Base-by-base conservation (phyloP, 148 eudicot genomes). In the Agrostemma githago region DNA sequence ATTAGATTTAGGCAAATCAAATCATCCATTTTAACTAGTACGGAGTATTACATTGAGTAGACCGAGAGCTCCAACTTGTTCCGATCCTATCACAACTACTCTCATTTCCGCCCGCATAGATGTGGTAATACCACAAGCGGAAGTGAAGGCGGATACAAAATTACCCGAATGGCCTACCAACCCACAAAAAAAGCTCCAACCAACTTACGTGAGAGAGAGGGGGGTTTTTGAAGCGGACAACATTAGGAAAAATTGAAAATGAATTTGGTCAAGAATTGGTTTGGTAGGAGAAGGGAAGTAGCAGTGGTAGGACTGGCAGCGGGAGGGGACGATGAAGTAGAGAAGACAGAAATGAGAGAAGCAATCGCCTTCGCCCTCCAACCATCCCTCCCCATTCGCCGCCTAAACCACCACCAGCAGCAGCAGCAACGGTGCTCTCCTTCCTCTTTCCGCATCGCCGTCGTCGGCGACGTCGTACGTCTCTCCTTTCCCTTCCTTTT, bases 391-490 rank as follows among this genome's bases (percentile, higher is more conserved):
- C 14, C 56, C 3, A 51, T 51, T 51, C 9, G 3, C 56, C 56
- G 11, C 57, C 63, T 8, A 60, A 72, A 68, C 58, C n/a, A 20
- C 34, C 34, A 26, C 34, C 34, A 26, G 8, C n/a, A 48, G 2
- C 8, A 51, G 2, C 11, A 42, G 21, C 15, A 10, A 14, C 58
- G 58, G 38, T 77, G 70, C 74, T 75, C 15, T 20, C 82, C 88
- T 34, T 17, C 77, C 61, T 75, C 87, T 51, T 80, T 81, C 58
- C 82, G 93, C 48, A 90, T 92, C 62, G 96, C 93, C 42, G 70
- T 92, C 78, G 93, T 92, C 64, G 97, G 97, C 62, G 97, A 92
- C 81, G 80, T 87, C 4, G 97, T 92, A 77, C 81, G 84, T 72
- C 20, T 59, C 14, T 15, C 4, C 14, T 3, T 64, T 12, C 19